Evolutionary conservation across 768 basidiomycete species (phyloP).

Genomic region (Russula virescens): DNA sequence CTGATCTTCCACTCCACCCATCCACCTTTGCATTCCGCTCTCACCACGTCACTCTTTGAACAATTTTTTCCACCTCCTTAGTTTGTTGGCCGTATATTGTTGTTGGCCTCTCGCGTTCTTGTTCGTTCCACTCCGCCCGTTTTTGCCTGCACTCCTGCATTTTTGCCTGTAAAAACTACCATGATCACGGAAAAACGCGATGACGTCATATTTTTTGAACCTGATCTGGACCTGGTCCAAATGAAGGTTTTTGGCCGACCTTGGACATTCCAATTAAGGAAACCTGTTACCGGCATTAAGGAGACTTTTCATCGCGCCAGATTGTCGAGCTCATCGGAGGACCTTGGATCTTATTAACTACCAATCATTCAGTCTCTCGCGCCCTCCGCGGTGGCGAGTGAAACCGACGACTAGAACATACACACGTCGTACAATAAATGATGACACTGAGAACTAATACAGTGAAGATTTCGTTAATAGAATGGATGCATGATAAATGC

Average conservation of each 20-base stretch:
- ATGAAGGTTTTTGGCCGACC: constrained; percentile 11
- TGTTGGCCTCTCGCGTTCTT: constrained; percentile 8
- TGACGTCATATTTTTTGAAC: constrained; percentile 17
- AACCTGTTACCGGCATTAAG: constrained; percentile 8
- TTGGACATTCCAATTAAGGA: constrained; percentile 12
- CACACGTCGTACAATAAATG: neutral
- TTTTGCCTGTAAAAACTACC: constrained; percentile 13
- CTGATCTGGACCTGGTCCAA: neutral
- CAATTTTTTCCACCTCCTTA: neutral
- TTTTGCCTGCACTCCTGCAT: neutral
- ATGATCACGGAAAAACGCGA: constrained; percentile 4
- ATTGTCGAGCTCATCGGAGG: constrained; percentile 8
- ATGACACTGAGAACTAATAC: neutral
- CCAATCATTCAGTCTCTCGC: neutral
- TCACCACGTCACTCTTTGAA: neutral
- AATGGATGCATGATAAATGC: neutral
- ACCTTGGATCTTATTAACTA: constrained; percentile 9
- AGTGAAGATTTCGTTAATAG: neutral
- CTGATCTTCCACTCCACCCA: constrained; percentile 32
- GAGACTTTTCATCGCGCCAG: constrained; percentile 15
- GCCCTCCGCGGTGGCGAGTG: constrained; percentile 8
- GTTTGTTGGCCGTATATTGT: constrained; percentile 15
- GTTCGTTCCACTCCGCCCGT: constrained; percentile 1
- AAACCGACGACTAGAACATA: neutral
- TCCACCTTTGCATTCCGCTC: neutral